A percentile compares a stretch with the other conserved stretches of the same genome.
phyloP scores from a whole-genome alignment of 768 basidiomycete species.

The Trametes maxima region DNA sequence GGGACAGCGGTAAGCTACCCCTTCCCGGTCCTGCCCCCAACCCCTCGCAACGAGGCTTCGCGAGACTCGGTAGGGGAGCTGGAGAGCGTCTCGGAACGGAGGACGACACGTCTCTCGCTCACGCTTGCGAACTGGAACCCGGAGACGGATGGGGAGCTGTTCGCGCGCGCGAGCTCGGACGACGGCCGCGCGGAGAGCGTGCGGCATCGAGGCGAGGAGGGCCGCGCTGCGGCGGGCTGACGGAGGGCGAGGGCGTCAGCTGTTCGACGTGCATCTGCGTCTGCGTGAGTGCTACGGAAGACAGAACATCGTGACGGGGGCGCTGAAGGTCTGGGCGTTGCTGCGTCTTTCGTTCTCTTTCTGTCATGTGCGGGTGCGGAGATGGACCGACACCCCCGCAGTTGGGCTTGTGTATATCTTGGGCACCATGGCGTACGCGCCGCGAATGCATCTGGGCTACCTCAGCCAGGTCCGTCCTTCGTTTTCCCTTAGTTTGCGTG shows the following conservation, averaged over 20 bases:
- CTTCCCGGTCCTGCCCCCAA: slow-evolving; percentile 23
- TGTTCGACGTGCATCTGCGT: not conserved
- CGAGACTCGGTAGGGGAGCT: slow-evolving; percentile 11
- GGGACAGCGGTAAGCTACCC: slow-evolving; percentile 23
- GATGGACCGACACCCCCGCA: too few relatives aligned
- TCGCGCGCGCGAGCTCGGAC: slow-evolving; percentile 13
- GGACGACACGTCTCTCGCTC: slow-evolving; percentile 29
- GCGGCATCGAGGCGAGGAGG: not conserved
- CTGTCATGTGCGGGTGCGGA: too few relatives aligned
- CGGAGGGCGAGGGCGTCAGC: not conserved
- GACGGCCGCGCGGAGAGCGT: slow-evolving; percentile 5
- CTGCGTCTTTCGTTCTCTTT: too few relatives aligned
- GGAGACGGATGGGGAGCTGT: slow-evolving; percentile 24
- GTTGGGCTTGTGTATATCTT: too few relatives aligned
- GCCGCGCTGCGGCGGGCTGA: not conserved
- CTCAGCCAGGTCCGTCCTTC: too few relatives aligned
- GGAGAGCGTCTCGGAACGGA: slow-evolving; percentile 12
- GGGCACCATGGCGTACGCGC: too few relatives aligned
- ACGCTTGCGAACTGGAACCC: slow-evolving; percentile 31
- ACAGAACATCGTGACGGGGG: too few relatives aligned
- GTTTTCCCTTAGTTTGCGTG: too few relatives aligned
- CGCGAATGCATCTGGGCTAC: too few relatives aligned
- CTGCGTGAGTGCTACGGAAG: not conserved
- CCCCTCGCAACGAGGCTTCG: slow-evolving; percentile 8
- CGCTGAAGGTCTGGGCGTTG: too few relatives aligned